Conservation (phyloP, 1,284 basidiomycete species). For the Cutaneotrichosporon cutaneum region DNA sequence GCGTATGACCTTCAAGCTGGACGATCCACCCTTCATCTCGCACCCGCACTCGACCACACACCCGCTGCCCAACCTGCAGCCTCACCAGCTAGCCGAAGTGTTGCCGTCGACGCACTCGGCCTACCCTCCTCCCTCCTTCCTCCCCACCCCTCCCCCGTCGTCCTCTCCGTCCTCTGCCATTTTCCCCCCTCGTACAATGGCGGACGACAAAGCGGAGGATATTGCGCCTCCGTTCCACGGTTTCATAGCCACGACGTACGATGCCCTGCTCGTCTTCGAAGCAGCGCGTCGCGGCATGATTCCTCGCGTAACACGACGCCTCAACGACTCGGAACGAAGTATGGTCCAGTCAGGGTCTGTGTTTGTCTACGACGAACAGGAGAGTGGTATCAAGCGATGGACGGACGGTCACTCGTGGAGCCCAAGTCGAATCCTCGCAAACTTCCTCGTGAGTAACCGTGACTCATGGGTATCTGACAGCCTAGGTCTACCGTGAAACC, state of each 20-base stretch:
- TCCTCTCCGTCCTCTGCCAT: constrained; percentile 1
- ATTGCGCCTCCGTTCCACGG: constrained; percentile 74
- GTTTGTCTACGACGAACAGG: constrained; percentile 96
- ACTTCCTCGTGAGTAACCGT: constrained; percentile 67
- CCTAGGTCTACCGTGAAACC: constrained; percentile 78
- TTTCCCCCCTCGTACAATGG: constrained; percentile 11
- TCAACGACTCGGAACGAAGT: constrained; percentile 87
- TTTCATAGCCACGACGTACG: constrained; percentile 92
- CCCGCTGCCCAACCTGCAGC: constrained; percentile 2
- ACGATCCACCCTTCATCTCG: background rate
- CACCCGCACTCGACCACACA: background rate
- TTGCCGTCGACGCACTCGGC: constrained; percentile 4
- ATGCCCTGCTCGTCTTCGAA: constrained; percentile 93
- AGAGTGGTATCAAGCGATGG: constrained; percentile 97
- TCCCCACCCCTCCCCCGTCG: constrained; percentile 9
- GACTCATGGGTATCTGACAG: background rate
- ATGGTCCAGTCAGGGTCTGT: constrained; percentile 93
- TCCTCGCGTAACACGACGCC: constrained; percentile 86
- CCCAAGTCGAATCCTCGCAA: constrained; percentile 68
- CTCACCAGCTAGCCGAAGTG: constrained; percentile 5
- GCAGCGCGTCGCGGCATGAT: constrained; percentile 85
- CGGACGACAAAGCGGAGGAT: constrained; percentile 27
- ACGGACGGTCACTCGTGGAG: constrained; percentile 94
- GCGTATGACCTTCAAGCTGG: constrained; percentile 2
- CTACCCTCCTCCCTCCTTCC: constrained; percentile 6